Percentiles rank a stretch among this genome's conserved stretches.
phyloP scores from a whole-genome alignment of 2,329 filamentous ascomycete genomes.

The Xylariales sp. region DNA sequence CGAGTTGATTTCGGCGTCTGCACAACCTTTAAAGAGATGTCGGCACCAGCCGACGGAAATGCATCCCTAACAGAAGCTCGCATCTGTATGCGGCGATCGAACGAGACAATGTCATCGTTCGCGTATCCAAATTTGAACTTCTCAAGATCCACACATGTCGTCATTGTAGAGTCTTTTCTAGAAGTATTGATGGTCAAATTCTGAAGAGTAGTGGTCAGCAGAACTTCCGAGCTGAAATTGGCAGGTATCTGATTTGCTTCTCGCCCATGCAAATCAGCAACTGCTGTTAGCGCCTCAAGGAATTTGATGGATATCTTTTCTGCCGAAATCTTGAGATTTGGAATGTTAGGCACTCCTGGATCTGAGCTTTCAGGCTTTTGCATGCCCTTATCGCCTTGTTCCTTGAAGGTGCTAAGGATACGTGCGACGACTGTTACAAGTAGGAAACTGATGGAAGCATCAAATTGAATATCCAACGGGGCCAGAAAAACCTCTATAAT shows the following conservation, averaged over 20 bases:
- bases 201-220: conserved; percentile 46
- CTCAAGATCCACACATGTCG: conserved; percentile 42
- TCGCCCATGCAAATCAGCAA: conserved; percentile 45
- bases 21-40: conserved; percentile 50
- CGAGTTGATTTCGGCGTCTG: conserved; percentile 39
- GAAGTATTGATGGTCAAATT: conserved; percentile 33
- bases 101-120: conserved; percentile 59
- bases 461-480: conserved; percentile 48
- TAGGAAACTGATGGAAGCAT: conserved; percentile 52
- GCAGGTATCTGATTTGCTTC: conserved; percentile 35
- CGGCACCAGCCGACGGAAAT: conserved; percentile 52
- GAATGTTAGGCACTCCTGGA: conserved; percentile 17
- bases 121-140: conserved; percentile 61
- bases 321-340: conserved; percentile 38
- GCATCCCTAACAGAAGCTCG: conserved; percentile 55
- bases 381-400: conserved; percentile 12
- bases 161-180: conserved; percentile 18
- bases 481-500: conserved; percentile 47
- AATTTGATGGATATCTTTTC: conserved; percentile 52
- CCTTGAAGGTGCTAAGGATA: conserved; percentile 41
- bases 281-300: conserved; percentile 47
- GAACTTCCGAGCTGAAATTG: conserved; percentile 42
- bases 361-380: conserved; percentile 9
- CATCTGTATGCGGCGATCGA: conserved; percentile 54
- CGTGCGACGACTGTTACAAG: conserved; percentile 46